phyloP scores from a whole-genome alignment of 1,284 basidiomycete species.

The Apiotrichum akiyoshidainum region DNA sequence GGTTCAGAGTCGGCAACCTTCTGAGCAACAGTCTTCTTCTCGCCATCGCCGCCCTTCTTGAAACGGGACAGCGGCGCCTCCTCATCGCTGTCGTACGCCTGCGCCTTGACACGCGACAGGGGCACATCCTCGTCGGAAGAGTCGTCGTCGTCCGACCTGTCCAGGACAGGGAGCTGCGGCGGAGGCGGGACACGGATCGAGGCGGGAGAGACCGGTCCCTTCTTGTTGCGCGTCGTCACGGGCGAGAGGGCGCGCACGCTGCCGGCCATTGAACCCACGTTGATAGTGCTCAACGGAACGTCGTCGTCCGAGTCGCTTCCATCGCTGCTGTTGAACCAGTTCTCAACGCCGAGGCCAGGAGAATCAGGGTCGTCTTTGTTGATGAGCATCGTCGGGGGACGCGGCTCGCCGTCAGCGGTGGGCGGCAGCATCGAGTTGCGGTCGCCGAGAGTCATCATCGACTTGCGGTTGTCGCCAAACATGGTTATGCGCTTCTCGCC shows the following conservation, averaged over 20 bases:
- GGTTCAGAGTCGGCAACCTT: neutral
- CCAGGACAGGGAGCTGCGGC: neutral
- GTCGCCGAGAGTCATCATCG: neutral
- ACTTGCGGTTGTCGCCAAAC: conserved; percentile 3
- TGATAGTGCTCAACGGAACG: conserved; percentile 1
- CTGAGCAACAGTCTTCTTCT: neutral
- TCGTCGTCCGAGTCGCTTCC: conserved; percentile 16
- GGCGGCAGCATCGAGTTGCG: conserved; percentile 3
- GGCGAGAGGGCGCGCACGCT: conserved; percentile 1
- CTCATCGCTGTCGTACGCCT: conserved; percentile 36
- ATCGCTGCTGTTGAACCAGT: conserved; percentile 18
- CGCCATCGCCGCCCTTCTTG: conserved; percentile 1
- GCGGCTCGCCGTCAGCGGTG: neutral
- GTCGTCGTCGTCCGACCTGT: conserved; percentile 11
- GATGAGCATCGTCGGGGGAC: conserved; percentile 12
- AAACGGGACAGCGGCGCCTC: conserved; percentile 41
- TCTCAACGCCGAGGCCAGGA: conserved; percentile 15
- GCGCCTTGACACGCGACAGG: conserved; percentile 25
- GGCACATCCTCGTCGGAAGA: conserved; percentile 31
- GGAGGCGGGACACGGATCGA: neutral
- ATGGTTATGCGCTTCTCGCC: conserved; percentile 5
- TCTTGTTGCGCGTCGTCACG: conserved; percentile 8
- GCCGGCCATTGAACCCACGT: conserved; percentile 1
- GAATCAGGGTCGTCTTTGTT: neutral
- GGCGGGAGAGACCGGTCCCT: conserved; percentile 6